These are phyloP conservation scores for Rhodofomes roseus DNA, from an alignment of 1,284 basidiomycete species.

Conservation along the genomic window DNA sequence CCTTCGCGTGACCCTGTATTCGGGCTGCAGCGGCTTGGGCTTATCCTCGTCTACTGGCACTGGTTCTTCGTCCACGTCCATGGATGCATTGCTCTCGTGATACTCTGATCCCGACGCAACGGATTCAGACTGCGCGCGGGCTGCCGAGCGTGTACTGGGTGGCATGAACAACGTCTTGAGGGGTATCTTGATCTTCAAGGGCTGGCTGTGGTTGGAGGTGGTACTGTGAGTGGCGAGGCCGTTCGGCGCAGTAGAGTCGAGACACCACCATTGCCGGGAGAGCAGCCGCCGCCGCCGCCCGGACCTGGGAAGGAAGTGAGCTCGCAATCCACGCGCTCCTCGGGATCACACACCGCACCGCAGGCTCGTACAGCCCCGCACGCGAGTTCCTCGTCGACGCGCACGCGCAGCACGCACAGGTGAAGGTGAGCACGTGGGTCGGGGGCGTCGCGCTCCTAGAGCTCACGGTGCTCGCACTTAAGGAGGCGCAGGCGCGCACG, in stretches of 20 bases:
- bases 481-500: conserved; percentile 40
- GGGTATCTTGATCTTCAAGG: conserved; percentile 4
- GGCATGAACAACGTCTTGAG: too few relatives aligned
- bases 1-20: conserved; percentile 37
- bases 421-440: conserved; percentile 61
- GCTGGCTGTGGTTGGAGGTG: neutral
- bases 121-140: conserved; percentile 20
- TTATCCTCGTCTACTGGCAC: conserved; percentile 24
- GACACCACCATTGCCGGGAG: conserved; percentile 6
- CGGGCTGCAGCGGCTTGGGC: conserved; percentile 11
- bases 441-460: conserved; percentile 64
- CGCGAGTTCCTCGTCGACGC: conserved; percentile 52
- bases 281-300: conserved; percentile 7
- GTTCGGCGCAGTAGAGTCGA: neutral
- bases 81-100: conserved; percentile 52
- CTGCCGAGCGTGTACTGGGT: conserved; percentile 23
- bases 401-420: conserved; percentile 32
- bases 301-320: conserved; percentile 11
- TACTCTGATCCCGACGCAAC: conserved; percentile 65
- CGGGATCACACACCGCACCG: conserved; percentile 60
- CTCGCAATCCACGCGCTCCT: conserved; percentile 53
- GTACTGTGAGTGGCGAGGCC: neutral
- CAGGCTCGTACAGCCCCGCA: conserved; percentile 40
- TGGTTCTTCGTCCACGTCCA: conserved; percentile 29
- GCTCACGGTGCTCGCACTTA: conserved; percentile 60